These are phyloP conservation scores for Suillus variegatus DNA, from an alignment of 768 basidiomycete species.

Conservation along the genomic window DNA sequence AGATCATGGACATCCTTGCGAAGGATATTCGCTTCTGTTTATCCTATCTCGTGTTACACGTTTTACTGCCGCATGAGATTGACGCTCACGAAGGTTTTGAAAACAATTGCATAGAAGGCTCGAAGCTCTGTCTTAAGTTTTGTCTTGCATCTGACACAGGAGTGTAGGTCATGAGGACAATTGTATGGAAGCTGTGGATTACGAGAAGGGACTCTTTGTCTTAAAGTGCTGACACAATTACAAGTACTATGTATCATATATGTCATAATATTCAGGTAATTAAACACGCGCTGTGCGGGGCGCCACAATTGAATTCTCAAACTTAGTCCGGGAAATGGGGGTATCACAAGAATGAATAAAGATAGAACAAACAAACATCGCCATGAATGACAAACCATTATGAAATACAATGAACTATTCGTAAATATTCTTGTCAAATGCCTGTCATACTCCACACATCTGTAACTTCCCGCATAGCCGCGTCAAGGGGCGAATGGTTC, in stretches of 20 bases:
- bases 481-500: conserved; percentile 41
- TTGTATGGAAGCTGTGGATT: neutral
- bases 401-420: conserved; percentile 11
- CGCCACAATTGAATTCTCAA: neutral
- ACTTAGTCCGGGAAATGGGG: neutral
- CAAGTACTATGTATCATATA: neutral
- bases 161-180: neutral
- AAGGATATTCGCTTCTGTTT: neutral
- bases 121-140: neutral
- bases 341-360: conserved; percentile 12
- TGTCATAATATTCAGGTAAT: too few relatives aligned
- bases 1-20: neutral
- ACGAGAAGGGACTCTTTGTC: neutral
- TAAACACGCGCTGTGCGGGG: neutral
- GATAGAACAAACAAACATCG: conserved; percentile 11
- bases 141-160: conserved; percentile 1
- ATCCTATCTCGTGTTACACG: neutral
- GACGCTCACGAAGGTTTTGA: conserved; percentile 5
- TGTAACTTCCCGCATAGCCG: conserved; percentile 30
- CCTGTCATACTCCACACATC: conserved; percentile 16
- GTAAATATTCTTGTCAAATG: conserved; percentile 3
- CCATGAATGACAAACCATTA: conserved; percentile 6
- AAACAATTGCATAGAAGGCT: conserved; percentile 10
- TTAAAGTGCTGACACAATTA: neutral
- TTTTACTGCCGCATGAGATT: neutral